A percentile compares a stretch with the other conserved stretches of the same genome.
Conservation (phyloP, 306 rosid species). For the Cicer judaicum region DNA sequence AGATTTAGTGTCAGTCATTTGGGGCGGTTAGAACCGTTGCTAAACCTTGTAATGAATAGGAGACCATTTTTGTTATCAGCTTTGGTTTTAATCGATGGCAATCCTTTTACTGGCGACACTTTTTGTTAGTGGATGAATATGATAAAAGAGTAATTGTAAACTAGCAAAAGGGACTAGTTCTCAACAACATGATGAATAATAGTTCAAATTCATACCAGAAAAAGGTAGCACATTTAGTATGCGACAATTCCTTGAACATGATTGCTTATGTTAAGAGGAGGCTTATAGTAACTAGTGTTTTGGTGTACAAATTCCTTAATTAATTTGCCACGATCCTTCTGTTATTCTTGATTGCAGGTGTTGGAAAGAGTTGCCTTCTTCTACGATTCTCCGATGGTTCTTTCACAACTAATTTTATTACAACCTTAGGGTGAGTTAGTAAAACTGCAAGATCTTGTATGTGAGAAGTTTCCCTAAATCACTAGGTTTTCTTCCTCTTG, state of each 20-base stretch:
- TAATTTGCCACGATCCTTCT: not conserved
- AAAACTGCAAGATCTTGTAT: slow-evolving; percentile 6
- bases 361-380: slow-evolving; percentile 98
- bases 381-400: slow-evolving; percentile 96
- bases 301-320: slow-evolving; percentile 8
- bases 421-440: slow-evolving; percentile 85
- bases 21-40: no score
- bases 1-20: no score
- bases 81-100: no score
- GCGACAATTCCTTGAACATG: not conserved
- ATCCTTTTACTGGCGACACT: not conserved
- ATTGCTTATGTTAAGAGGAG: not conserved
- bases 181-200: not conserved
- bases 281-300: not conserved
- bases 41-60: no score
- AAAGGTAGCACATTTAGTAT: not conserved
- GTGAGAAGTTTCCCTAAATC: slow-evolving; percentile 36
- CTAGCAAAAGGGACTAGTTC: not conserved
- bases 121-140: slow-evolving; percentile 18
- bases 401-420: slow-evolving; percentile 92
- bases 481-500: slow-evolving; percentile 47
- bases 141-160: slow-evolving; percentile 1
- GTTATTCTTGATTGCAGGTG: slow-evolving; percentile 66
- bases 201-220: not conserved
- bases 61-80: no score